Evolutionary conservation across 2,329 filamentous ascomycete species (phyloP).

Genomic region (Beauveria pseudobassiana): DNA sequence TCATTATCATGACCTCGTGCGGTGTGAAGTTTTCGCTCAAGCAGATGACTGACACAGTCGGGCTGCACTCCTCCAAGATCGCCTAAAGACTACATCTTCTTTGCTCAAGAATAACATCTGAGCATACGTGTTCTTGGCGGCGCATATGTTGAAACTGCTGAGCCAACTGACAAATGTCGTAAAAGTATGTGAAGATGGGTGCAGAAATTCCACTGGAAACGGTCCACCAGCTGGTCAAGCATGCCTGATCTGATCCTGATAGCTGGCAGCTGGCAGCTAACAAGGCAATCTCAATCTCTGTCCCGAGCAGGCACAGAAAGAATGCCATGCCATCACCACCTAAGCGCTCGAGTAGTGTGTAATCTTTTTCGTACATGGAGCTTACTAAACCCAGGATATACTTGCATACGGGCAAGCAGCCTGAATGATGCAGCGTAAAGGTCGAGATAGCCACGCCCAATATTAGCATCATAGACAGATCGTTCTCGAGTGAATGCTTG

Average conservation of each 20-base stretch:
- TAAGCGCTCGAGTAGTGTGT: not conserved
- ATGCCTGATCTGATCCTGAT: not conserved
- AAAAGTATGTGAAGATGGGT: conserved; percentile 8
- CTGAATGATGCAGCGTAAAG: conserved; percentile 9
- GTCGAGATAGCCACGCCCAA: conserved; percentile 10
- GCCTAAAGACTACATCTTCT: not conserved
- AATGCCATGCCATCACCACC: conserved; percentile 4
- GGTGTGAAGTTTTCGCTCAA: not conserved
- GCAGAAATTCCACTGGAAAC: conserved; percentile 11
- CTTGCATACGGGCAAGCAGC: not conserved
- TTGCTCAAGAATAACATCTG: not conserved
- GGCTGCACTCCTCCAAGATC: not conserved
- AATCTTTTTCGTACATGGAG: not conserved
- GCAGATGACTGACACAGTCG: not conserved
- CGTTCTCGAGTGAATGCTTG: not conserved
- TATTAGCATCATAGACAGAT: conserved; percentile 8
- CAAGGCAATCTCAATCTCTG: conserved; percentile 9
- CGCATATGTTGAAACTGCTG: not conserved
- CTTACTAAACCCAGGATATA: conserved; percentile 5
- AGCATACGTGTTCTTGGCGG: not conserved
- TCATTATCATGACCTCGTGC: conserved; percentile 6
- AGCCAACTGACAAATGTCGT: conserved; percentile 9
- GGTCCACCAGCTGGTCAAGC: conserved; percentile 1
- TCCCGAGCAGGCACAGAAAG: conserved; percentile 10
- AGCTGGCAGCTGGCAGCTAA: conserved; percentile 7